Conservation (phyloP, 306 rosid genomes). For the Dalbergia cultrata region DNA sequence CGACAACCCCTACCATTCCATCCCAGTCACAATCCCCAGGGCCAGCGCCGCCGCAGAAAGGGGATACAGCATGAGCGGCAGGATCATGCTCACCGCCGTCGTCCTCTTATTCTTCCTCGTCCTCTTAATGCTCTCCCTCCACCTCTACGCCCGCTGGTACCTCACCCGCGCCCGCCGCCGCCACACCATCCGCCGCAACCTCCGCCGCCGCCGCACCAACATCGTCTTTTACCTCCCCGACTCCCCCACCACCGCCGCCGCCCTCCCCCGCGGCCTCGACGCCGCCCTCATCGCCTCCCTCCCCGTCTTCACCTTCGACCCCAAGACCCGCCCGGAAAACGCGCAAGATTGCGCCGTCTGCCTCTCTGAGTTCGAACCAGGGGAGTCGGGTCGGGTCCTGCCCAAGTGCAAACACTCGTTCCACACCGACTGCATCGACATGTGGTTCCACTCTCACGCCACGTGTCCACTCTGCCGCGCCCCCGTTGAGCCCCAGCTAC, state of each 20-base stretch:
- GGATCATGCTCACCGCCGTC: constrained; percentile 76
- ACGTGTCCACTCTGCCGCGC: constrained; percentile 90
- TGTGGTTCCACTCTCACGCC: constrained; percentile 89
- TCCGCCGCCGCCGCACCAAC: constrained; percentile 50
- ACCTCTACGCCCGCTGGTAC: constrained; percentile 86
- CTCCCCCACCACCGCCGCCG: neutral
- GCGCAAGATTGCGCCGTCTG: constrained; percentile 83
- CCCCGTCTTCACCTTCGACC: constrained; percentile 64
- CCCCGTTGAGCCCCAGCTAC: constrained; percentile 56
- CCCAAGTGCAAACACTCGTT: constrained; percentile 79
- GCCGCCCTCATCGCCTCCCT: constrained; percentile 59
- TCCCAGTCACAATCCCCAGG: neutral
- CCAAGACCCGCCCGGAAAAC: constrained; percentile 46
- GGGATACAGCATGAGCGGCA: constrained; percentile 65
- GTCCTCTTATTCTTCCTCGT: constrained; percentile 72
- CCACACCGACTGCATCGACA: constrained; percentile 84
- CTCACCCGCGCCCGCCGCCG: constrained; percentile 74
- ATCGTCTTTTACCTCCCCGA: constrained; percentile 55
- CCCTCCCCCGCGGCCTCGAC: constrained; percentile 64
- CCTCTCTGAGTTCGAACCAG: constrained; percentile 74
- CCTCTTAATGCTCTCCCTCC: constrained; percentile 73
- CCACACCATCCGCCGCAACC: constrained; percentile 38
- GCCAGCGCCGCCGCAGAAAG: neutral
- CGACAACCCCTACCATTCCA: neutral
- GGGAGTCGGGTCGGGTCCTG: constrained; percentile 74